These are phyloP conservation scores for Fraxinus cuspidata DNA, from an alignment of 257 asterid genomes.

Conservation along the genomic window DNA sequence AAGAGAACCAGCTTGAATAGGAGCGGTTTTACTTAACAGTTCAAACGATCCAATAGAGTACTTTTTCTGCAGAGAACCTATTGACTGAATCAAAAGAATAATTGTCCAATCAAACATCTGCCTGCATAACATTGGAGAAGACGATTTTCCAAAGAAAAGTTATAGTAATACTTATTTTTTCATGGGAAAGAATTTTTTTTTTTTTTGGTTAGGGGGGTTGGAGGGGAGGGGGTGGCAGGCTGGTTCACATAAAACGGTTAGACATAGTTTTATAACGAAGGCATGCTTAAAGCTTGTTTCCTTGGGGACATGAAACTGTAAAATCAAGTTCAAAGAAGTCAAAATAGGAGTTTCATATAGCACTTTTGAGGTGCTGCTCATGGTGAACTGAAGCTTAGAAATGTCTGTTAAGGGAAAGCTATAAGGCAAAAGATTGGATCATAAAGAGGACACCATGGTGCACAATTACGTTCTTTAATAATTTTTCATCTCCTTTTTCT, in stretches of 20 bases:
- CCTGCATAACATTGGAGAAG: not conserved
- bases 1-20: constrained; percentile 94
- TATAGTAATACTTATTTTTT: not conserved
- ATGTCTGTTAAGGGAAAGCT: not conserved
- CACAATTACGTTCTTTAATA: too few relatives aligned
- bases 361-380: constrained; percentile 7
- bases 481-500: too few relatives aligned
- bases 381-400: not conserved
- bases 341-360: constrained; percentile 4
- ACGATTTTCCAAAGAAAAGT: not conserved
- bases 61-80: constrained; percentile 97
- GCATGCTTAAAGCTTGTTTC: constrained; percentile 4
- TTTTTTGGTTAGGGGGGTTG: too few relatives aligned
- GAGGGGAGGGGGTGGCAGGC: not conserved
- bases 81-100: constrained; percentile 64
- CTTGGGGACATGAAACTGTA: not conserved
- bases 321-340: not conserved
- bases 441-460: not conserved
- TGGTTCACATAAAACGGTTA: not conserved
- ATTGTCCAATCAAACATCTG: constrained; percentile 21
- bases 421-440: constrained; percentile 2
- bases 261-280: not conserved
- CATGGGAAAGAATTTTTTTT: not conserved
- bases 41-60: constrained; percentile 94
- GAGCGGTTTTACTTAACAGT: constrained; percentile 91